phyloP scores from a whole-genome alignment of 306 rosid species.

The Corylus heterophylla region DNA sequence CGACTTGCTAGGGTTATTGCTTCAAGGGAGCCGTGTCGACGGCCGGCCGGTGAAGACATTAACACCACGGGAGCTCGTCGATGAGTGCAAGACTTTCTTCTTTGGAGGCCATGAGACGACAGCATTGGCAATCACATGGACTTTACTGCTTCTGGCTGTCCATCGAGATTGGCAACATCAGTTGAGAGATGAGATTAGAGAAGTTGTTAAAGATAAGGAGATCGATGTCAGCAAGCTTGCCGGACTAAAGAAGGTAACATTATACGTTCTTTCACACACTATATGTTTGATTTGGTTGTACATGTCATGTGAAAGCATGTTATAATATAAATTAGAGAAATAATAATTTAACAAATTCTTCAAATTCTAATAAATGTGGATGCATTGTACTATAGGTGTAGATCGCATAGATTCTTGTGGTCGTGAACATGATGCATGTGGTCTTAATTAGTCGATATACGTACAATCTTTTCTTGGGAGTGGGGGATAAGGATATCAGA shows the following conservation, averaged over 20 bases:
- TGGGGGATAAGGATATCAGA: neutral
- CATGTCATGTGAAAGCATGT: neutral
- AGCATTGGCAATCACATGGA: constrained; percentile 86
- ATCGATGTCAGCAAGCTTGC: constrained; percentile 53
- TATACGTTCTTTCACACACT: neutral
- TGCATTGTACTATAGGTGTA: too few relatives aligned
- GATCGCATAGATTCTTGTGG: too few relatives aligned
- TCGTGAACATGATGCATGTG: too few relatives aligned
- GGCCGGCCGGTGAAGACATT: constrained; percentile 31
- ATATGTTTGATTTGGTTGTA: neutral
- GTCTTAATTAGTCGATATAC: too few relatives aligned
- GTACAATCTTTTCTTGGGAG: too few relatives aligned
- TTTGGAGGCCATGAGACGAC: constrained; percentile 93
- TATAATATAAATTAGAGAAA: too few relatives aligned
- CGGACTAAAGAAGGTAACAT: constrained; percentile 62
- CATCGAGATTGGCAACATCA: constrained; percentile 75
- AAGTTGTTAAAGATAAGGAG: constrained; percentile 53
- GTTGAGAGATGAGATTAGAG: constrained; percentile 68
- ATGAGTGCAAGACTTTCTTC: constrained; percentile 89
- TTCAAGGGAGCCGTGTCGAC: constrained; percentile 44
- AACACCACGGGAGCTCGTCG: constrained; percentile 54
- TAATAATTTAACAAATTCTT: too few relatives aligned
- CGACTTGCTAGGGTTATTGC: constrained; percentile 60
- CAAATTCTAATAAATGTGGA: too few relatives aligned
- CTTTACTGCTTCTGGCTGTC: constrained; percentile 65